phyloP scores from a whole-genome alignment of 331 rosid genomes.

The Quercus phellos region DNA sequence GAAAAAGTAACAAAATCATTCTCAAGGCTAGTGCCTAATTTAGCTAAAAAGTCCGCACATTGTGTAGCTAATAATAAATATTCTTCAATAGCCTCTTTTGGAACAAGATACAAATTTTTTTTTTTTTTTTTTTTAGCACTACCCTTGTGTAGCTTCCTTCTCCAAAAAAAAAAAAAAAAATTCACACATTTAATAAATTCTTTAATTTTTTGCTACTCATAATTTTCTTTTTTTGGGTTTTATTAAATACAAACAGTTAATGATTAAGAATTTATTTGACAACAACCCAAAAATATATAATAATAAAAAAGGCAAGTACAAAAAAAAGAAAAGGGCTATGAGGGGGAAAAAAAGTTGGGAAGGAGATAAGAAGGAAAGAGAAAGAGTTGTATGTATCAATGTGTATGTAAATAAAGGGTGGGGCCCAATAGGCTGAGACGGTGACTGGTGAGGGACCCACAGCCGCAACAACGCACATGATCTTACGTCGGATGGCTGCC shows the following conservation, averaged over 20 bases:
- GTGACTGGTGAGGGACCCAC: constrained; percentile 41
- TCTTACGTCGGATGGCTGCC: constrained; percentile 53
- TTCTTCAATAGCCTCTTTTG: no score
- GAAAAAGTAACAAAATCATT: no score
- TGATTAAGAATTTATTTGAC: not conserved
- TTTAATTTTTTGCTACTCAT: no score
- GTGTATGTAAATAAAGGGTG: not conserved
- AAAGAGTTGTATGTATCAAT: not conserved
- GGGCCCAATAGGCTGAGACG: constrained; percentile 28
- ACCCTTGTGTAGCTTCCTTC: no score
- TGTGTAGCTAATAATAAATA: no score
- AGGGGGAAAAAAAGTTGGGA: not conserved
- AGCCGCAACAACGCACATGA: constrained; percentile 82
- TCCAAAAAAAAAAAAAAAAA: no score
- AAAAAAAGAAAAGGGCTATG: not conserved
- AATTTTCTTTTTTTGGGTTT: no score
- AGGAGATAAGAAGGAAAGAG: not conserved
- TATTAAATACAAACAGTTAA: not conserved
- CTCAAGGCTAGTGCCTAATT: no score
- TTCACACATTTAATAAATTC: no score
- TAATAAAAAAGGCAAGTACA: not conserved
- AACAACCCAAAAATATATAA: not conserved
- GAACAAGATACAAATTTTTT: no score
- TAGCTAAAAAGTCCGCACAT: no score
- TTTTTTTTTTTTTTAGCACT: no score